Conservation (phyloP, 2,329 filamentous ascomycete genomes). For the Ascocoryne sarcoides region DNA sequence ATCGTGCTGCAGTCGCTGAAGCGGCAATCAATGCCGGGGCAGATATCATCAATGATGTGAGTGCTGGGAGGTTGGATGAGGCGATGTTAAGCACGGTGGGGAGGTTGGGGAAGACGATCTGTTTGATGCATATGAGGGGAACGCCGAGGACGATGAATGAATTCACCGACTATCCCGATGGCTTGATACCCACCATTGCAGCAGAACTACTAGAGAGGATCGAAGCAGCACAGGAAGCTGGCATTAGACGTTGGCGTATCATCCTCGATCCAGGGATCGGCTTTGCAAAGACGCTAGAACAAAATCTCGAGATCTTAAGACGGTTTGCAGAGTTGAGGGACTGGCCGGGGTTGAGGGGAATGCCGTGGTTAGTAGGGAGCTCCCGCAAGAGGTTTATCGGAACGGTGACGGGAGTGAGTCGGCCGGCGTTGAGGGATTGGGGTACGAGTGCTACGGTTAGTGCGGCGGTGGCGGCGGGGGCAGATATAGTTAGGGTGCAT, state of each 20-base stretch:
- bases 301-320: slow-evolving; percentile 75
- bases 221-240: slow-evolving; percentile 65
- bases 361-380: slow-evolving; percentile 84
- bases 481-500: slow-evolving; percentile 87
- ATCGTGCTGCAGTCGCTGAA: slow-evolving; percentile 73
- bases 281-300: slow-evolving; percentile 75
- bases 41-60: slow-evolving; percentile 92
- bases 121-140: slow-evolving; percentile 68
- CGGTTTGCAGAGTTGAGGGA: slow-evolving; percentile 54
- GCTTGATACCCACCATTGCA: slow-evolving; percentile 47
- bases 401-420: slow-evolving; percentile 64
- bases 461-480: slow-evolving; percentile 76
- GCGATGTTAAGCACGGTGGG: slow-evolving; percentile 79
- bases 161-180: slow-evolving; percentile 42
- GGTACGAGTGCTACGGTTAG: slow-evolving; percentile 85
- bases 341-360: slow-evolving; percentile 54
- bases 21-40: slow-evolving; percentile 70
- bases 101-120: slow-evolving; percentile 65
- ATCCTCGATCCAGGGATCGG: slow-evolving; percentile 90
- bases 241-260: slow-evolving; percentile 86
- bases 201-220: slow-evolving; percentile 54
- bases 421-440: slow-evolving; percentile 63
- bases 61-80: slow-evolving; percentile 68
- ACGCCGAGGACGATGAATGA: slow-evolving; percentile 57
- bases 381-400: slow-evolving; percentile 90